Base-by-base conservation (phyloP, 257 asterid species). In the Prunella vulgaris region DNA sequence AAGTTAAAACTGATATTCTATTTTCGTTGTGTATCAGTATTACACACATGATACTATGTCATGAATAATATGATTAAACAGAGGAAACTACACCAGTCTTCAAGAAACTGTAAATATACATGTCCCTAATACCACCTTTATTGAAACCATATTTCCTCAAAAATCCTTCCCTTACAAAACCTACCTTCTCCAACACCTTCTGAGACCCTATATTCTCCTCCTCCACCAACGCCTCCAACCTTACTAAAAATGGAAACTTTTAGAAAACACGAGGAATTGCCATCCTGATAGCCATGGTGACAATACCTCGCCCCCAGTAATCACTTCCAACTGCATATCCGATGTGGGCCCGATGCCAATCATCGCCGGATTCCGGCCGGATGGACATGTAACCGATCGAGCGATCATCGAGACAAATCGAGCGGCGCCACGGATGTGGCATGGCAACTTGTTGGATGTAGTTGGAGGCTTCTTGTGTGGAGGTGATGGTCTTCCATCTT, bases 181-280 rank as follows among this genome's bases (percentile, higher is more conserved):
- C 94, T 61, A 74, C 89, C 51, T 88, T 88, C 33, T 84, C 94
- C 14, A 90, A 63, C 62, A 84, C 90, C 79, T 75, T 83, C 51
- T 79, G 90, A 22, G 94, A 90, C 70, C 88, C 92, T 33, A 48
- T 38, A 64, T 90, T 88, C 74, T 83, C 87, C 72, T 80, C 88
- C 66, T 86, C 97, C 40, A 88, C 95, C 74, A 88, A 48, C 9
- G 92, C 97, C 76, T 88, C 90, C 70, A 90, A 17, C 84, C 97
- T 88, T 25, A 82, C 83, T 63, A 84, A 52, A 28, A 22, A 67
- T 0, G 88, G 83, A 13, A 86, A 77, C 69, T 79, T 76, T 60
- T 74, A 72, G 17, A 88, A 78, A 69, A 76, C 88, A 60, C 53
- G 8, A 63, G 86, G 84, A 46, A 84, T 60, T 0, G 85, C 88